Evolutionary conservation across 345 rosid genomes (phyloP).

Genomic region (Leavenworthia alabamica): DNA sequence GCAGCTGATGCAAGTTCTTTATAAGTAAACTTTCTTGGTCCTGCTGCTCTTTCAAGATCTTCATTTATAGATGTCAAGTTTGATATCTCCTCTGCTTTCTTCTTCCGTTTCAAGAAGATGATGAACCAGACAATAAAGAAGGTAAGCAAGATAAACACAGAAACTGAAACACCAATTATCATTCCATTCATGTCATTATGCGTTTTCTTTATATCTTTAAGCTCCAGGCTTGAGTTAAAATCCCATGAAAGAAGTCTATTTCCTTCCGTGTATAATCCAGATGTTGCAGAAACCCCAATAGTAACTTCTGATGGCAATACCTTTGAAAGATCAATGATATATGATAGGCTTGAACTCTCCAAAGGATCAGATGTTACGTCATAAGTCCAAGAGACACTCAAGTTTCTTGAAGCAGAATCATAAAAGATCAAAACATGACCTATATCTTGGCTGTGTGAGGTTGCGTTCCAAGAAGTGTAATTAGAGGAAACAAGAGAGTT

Average conservation of each 20-base stretch:
- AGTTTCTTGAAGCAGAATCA: slow-evolving; percentile 33
- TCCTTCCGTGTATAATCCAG: background rate
- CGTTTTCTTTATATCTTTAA: background rate
- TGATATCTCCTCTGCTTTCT: slow-evolving; percentile 9
- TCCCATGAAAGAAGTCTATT: slow-evolving; percentile 41
- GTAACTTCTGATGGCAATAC: slow-evolving; percentile 39
- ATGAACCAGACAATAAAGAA: background rate
- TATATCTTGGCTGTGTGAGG: slow-evolving; percentile 23
- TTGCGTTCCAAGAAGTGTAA: slow-evolving; percentile 32
- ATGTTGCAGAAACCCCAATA: slow-evolving; percentile 44
- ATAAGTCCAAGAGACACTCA: slow-evolving; percentile 45
- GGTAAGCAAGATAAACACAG: slow-evolving; percentile 17
- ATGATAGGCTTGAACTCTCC: slow-evolving; percentile 33
- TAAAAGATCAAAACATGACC: slow-evolving; percentile 32
- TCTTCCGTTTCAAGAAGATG: slow-evolving; percentile 3
- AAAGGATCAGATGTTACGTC: slow-evolving; percentile 14
- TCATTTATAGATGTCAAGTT: slow-evolving; percentile 34
- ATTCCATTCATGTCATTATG: slow-evolving; percentile 6
- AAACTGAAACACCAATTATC: slow-evolving; percentile 14
- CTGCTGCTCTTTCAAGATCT: slow-evolving; percentile 49
- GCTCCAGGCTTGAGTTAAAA: slow-evolving; percentile 33
- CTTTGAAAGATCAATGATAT: slow-evolving; percentile 38
- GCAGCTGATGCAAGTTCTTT: slow-evolving; percentile 43
- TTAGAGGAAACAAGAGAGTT: slow-evolving; percentile 23
- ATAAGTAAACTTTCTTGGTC: slow-evolving; percentile 49